Evolutionary conservation across 148 eudicot genomes (phyloP).

Genomic region (Rhododendron ovatum): DNA sequence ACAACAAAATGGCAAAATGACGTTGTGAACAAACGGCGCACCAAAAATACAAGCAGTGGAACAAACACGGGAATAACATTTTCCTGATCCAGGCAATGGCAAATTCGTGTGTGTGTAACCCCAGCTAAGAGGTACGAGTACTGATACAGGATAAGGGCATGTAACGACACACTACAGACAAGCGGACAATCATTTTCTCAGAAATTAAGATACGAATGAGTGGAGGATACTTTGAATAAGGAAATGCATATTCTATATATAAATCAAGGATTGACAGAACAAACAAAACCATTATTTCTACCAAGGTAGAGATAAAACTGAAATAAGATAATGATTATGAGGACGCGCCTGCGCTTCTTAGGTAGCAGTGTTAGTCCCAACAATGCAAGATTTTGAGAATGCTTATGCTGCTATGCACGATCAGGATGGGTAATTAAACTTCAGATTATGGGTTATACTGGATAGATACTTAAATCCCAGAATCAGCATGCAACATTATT

Average conservation of each 20-base stretch:
- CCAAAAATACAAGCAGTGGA: background rate
- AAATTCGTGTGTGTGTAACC: background rate
- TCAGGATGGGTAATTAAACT: background rate
- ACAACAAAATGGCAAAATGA: background rate
- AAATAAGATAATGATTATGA: background rate
- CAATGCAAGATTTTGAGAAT: background rate
- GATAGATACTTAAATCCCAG: background rate
- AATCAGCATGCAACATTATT: background rate
- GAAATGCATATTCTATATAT: background rate
- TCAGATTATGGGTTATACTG: background rate
- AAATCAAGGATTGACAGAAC: background rate
- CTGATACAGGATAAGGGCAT: background rate
- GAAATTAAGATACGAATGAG: background rate
- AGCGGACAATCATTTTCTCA: background rate
- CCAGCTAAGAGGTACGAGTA: background rate
- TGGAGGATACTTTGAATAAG: background rate
- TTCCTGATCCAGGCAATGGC: background rate
- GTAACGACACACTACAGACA: background rate
- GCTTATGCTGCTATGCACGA: background rate
- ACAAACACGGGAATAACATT: background rate
- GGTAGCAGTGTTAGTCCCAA: background rate
- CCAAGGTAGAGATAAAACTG: background rate
- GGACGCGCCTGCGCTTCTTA: background rate
- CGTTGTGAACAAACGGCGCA: background rate
- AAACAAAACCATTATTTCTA: background rate